phyloP scores from a whole-genome alignment of 1,139 yeast genomes.

The Candida sp. region DNA sequence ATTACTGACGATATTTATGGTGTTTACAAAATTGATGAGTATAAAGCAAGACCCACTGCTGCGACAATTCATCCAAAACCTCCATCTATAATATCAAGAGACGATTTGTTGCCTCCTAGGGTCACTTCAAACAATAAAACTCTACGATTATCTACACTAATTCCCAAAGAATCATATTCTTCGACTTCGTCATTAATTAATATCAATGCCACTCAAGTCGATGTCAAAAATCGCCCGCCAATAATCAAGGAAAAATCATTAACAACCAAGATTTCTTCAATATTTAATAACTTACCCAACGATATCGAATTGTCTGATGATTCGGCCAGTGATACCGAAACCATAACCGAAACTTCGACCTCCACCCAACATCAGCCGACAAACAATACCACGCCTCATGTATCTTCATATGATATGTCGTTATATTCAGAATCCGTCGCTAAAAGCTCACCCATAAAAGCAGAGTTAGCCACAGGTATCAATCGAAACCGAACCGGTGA shows the following conservation, averaged over 20 bases:
- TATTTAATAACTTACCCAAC: conserved; percentile 45
- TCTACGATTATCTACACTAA: conserved; percentile 24
- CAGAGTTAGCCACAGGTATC: conserved; percentile 13
- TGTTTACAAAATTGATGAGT: not conserved
- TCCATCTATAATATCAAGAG: conserved; percentile 3
- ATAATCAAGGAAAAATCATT: conserved; percentile 9
- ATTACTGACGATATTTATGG: not conserved
- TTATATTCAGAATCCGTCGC: conserved; percentile 27
- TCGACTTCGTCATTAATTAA: conserved; percentile 31
- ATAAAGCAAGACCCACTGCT: not conserved
- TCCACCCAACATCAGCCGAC: not conserved
- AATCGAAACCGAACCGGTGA: conserved; percentile 4
- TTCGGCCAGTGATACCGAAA: conserved; percentile 43
- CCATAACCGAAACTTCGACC: conserved; percentile 16
- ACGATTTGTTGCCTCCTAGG: conserved; percentile 13
- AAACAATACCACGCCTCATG: conserved; percentile 5
- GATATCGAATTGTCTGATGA: conserved; percentile 49
- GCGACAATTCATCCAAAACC: conserved; percentile 4
- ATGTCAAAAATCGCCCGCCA: conserved; percentile 1
- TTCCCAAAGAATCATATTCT: conserved; percentile 16
- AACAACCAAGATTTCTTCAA: conserved; percentile 31
- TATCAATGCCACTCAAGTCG: conserved; percentile 15
- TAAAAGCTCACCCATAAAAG: conserved; percentile 28
- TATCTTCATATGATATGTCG: conserved; percentile 16
- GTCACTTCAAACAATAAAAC: conserved; percentile 32